Evolutionary conservation across 768 basidiomycete genomes (phyloP), one percentile per base, ranked within the genome.

Genomic region (Termitomyces sp.): DNA sequence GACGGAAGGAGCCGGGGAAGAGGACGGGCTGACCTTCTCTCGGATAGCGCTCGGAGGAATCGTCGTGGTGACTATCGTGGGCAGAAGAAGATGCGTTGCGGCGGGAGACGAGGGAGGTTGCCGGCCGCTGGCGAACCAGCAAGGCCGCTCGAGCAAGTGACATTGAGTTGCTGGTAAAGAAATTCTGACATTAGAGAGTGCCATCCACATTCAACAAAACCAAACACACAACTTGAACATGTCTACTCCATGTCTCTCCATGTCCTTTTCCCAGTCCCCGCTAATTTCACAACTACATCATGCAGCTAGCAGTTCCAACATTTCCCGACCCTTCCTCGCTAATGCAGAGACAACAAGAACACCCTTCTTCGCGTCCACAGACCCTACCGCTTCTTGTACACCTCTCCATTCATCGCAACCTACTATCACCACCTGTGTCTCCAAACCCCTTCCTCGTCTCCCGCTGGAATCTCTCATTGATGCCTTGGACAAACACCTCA

Each of bases 1-100:
- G 56, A 45, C 33, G 48, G 44, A 50, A 49, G 28, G 26, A 15
- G 44, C 33, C 51, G 49, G 53, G 38, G 21, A 56, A 30, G 50
- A 49, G 15, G 33, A 31, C 55, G 45, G 46, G 35, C 78, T 52
- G 56, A 86, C 89, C 80, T 80, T 91, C 87, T 57, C 74, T 72
- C 21, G 78, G 75, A 66, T 84, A 83, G 8, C 78, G 73, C 33
- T 70, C 64, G 55, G 67, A 67, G 51, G 76, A 71, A 61, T 73
- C 67, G 46, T 77, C 69, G 56, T 81, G 74, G 59, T 77, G 75
- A 54, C 77, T 63, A 56, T 77, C 69, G 63, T 75, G 68, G 53
- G 72, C 63, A n/a, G 79, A 75, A 35, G 77, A 76, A 5, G 76
- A 75, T 57, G 73, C 71, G 64, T 79, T 74, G 54, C 73, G 71